Conservation (phyloP, 179 eudicot species). For the Carnegiea gigantea region DNA sequence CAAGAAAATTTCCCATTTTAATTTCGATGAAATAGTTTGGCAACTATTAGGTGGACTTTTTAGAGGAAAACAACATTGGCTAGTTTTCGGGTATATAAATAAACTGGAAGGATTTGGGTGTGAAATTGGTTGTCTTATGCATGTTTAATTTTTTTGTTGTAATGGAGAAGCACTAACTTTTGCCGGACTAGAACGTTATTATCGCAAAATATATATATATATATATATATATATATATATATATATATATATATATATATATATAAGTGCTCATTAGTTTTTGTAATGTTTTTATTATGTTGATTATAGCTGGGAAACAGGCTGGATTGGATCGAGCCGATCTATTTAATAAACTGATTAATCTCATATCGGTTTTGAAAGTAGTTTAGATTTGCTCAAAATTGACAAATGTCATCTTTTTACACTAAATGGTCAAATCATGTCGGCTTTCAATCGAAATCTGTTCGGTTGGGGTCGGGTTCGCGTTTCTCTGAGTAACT, state of each 20-base stretch:
- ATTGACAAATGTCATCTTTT: too few relatives aligned
- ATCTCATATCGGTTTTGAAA: too few relatives aligned
- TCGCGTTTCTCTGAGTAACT: too few relatives aligned
- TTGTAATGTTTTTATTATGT: not conserved
- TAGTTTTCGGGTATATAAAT: not conserved
- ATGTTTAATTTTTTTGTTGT: not conserved
- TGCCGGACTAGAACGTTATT: not conserved
- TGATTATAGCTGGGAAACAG: too few relatives aligned
- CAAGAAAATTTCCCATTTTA: not conserved
- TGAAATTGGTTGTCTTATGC: constrained; percentile 1
- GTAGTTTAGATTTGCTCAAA: too few relatives aligned
- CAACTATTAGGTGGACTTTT: not conserved
- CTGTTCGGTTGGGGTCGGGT: too few relatives aligned
- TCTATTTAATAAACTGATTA: too few relatives aligned
- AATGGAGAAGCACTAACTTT: constrained; percentile 1
- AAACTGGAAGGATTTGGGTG: not conserved
- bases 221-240: too few relatives aligned
- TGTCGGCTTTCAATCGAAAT: too few relatives aligned
- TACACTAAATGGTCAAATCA: too few relatives aligned
- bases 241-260: too few relatives aligned
- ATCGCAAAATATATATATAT: not conserved
- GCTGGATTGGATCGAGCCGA: too few relatives aligned
- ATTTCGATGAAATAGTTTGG: not conserved
- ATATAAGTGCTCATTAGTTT: not conserved
- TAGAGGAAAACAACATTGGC: not conserved